A percentile compares a stretch with the other conserved stretches of the same genome.
phyloP scores from a whole-genome alignment of 495 filamentous ascomycete species.

The Hypomontagnella monticulosa region DNA sequence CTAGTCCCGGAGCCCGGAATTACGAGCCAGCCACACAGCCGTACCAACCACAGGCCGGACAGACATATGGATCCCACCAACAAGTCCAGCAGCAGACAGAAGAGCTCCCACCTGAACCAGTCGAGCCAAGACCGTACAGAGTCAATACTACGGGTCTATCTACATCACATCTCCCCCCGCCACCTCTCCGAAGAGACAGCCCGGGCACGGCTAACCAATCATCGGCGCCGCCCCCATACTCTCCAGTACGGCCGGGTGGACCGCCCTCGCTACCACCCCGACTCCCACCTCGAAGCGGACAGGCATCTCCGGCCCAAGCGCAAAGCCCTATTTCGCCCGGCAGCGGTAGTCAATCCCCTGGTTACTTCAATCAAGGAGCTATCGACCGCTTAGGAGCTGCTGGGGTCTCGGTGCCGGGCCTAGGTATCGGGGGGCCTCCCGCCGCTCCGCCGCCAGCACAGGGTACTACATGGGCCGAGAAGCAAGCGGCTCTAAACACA shows the following conservation, averaged over 20 bases:
- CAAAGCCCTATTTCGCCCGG: constrained; percentile 40
- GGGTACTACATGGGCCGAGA: constrained; percentile 70
- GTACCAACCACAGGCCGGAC: constrained; percentile 2
- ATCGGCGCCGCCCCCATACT: constrained; percentile 38
- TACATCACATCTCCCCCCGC: constrained; percentile 74
- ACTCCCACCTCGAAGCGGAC: constrained; percentile 53
- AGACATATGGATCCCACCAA: constrained; percentile 31
- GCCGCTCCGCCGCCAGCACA: constrained; percentile 44
- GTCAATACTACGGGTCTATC: constrained; percentile 75
- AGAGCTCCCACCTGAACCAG: constrained; percentile 54
- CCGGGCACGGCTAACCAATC: constrained; percentile 48
- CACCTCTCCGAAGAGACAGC: constrained; percentile 68
- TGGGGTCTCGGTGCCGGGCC: constrained; percentile 82
- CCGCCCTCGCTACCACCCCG: constrained; percentile 83
- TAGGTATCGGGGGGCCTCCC: constrained; percentile 70
- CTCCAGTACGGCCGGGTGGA: constrained; percentile 59
- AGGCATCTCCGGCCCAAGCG: constrained; percentile 65
- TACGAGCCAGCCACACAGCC: constrained; percentile 65
- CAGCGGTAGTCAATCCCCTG: constrained; percentile 36
- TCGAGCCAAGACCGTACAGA: constrained; percentile 73
- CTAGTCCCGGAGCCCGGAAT: constrained; percentile 49
- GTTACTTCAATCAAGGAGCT: constrained; percentile 73
- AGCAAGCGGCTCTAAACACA: constrained; percentile 68
- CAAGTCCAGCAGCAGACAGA: constrained; percentile 49
- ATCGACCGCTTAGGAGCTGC: constrained; percentile 74